Evolutionary conservation across 306 rosid species (phyloP).

Genomic region (Prinsepia uniflora): DNA sequence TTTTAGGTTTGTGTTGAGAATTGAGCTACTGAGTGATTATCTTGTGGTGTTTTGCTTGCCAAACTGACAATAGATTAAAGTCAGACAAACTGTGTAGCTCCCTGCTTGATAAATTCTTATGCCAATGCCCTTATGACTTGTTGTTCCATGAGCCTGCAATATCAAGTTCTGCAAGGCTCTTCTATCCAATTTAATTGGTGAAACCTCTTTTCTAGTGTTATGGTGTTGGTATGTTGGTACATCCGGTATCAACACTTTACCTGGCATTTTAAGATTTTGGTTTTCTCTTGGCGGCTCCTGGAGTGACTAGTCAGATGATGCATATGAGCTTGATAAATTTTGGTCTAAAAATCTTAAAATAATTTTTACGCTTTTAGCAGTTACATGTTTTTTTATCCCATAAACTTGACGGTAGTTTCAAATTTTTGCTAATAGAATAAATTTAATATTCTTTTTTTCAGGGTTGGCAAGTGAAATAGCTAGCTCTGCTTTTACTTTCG

Average conservation of each 20-base stretch:
- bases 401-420: background rate
- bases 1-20: background rate
- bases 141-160: background rate
- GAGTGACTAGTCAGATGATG: background rate
- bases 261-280: background rate
- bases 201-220: background rate
- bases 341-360: background rate
- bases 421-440: background rate
- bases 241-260: no score
- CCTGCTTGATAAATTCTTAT: background rate
- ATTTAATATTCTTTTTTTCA: conserved; percentile 28
- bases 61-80: background rate
- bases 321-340: background rate
- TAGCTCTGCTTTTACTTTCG: conserved; percentile 64
- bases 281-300: background rate
- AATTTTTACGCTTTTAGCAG: background rate
- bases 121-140: background rate
- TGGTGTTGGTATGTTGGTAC: background rate
- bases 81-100: background rate
- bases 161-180: background rate
- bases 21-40: background rate
- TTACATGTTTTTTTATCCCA: background rate
- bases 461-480: conserved; percentile 67
- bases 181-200: background rate
- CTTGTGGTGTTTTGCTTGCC: background rate